Conservation (phyloP, 495 filamentous ascomycete genomes). For the Patellaria atrata region DNA sequence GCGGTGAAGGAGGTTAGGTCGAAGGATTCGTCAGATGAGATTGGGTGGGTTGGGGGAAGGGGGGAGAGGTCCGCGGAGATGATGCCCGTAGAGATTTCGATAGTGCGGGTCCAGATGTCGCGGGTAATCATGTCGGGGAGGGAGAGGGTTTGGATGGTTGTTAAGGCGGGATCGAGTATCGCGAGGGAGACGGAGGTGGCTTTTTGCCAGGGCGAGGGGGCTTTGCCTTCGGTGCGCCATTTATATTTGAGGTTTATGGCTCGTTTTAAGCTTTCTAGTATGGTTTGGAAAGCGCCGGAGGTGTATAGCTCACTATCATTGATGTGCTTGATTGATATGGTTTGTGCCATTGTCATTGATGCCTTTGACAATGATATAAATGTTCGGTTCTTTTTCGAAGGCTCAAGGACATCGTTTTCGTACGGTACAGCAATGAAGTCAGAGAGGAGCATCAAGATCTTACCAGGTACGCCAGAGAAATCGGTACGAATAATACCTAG, state of each 20-base stretch:
- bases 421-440: slow-evolving; percentile 59
- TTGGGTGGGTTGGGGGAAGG: slow-evolving; percentile 29
- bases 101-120: slow-evolving; percentile 43
- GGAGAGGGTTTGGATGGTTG: slow-evolving; percentile 13
- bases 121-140: slow-evolving; percentile 33
- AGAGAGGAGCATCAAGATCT: slow-evolving; percentile 51
- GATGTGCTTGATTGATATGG: slow-evolving; percentile 33
- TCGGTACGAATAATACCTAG: slow-evolving; percentile 59
- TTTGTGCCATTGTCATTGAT: slow-evolving; percentile 53
- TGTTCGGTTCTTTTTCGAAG: slow-evolving; percentile 34
- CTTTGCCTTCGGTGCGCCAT: slow-evolving; percentile 37
- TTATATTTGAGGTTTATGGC: slow-evolving; percentile 66
- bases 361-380: slow-evolving; percentile 80
- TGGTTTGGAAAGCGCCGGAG: slow-evolving; percentile 32
- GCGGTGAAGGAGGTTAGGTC: slow-evolving; percentile 62
- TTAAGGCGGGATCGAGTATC: slow-evolving; percentile 52
- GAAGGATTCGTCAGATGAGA: slow-evolving; percentile 53
- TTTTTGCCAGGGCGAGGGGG: slow-evolving; percentile 61
- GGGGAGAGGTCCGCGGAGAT: slow-evolving; percentile 39
- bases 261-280: slow-evolving; percentile 46
- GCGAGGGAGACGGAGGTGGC: slow-evolving; percentile 55
- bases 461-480: slow-evolving; percentile 47
- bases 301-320: slow-evolving; percentile 12
- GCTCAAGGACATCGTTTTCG: slow-evolving; percentile 7
- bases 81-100: slow-evolving; percentile 45